Percentiles rank a stretch among this genome's conserved stretches.
Conservation (phyloP, 768 basidiomycete species). For the Heimioporus sp. region DNA sequence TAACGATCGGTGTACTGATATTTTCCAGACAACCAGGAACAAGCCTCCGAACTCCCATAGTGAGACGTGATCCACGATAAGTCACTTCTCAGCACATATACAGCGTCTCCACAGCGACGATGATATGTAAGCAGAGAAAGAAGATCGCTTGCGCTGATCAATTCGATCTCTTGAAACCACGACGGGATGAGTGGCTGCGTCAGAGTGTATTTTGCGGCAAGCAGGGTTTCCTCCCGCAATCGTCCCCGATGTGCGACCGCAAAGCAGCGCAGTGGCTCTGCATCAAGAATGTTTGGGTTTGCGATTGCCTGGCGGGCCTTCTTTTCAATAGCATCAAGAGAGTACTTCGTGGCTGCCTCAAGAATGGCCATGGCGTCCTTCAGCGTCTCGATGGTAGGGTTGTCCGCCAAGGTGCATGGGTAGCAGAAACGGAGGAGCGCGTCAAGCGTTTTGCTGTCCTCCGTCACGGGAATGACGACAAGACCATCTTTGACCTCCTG, state of each 20-base stretch:
- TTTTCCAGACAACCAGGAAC: slow-evolving; percentile 8
- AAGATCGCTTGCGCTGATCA: slow-evolving; percentile 26
- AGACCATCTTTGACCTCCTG: slow-evolving; percentile 16
- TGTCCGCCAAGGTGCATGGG: slow-evolving; percentile 20
- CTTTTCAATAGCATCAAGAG: slow-evolving; percentile 13
- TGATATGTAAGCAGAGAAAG: slow-evolving; percentile 25
- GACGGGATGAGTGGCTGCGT: slow-evolving; percentile 22
- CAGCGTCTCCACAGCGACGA: slow-evolving; percentile 11
- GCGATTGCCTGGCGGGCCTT: slow-evolving; percentile 17
- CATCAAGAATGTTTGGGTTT: slow-evolving; percentile 15
- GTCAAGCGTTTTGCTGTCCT: slow-evolving; percentile 22
- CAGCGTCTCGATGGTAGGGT: slow-evolving; percentile 15
- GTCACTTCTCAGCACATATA: neutral
- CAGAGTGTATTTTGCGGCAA: slow-evolving; percentile 31
- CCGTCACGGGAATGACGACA: slow-evolving; percentile 17
- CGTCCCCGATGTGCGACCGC: slow-evolving; percentile 25
- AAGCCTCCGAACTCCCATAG: slow-evolving; percentile 2
- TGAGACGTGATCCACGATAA: slow-evolving; percentile 16
- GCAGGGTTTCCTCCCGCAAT: slow-evolving; percentile 20
- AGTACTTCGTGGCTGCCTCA: slow-evolving; percentile 15
- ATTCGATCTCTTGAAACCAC: slow-evolving; percentile 25
- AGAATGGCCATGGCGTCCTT: slow-evolving; percentile 9
- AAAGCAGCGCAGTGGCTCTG: slow-evolving; percentile 28
- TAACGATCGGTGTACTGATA: too few relatives aligned
- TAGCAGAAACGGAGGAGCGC: slow-evolving; percentile 26